phyloP scores from a whole-genome alignment of 352 stramenopile species.

The Phytophthora constricta region DNA sequence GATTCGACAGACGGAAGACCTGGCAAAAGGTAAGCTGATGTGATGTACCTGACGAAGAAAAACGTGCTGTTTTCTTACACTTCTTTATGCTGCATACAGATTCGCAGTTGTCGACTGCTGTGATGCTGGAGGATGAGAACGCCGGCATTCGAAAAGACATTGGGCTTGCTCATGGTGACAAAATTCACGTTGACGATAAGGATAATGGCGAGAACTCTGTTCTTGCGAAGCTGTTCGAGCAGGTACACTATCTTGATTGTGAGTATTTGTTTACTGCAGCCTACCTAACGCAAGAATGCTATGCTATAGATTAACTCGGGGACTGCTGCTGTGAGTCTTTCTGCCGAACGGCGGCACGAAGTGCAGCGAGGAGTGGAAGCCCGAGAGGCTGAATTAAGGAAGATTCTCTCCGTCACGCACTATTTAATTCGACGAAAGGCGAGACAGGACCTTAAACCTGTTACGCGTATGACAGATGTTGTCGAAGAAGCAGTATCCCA shows the following conservation, averaged over 20 bases:
- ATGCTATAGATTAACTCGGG: conserved; percentile 79
- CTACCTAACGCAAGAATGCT: conserved; percentile 1
- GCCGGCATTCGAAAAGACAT: conserved; percentile 83
- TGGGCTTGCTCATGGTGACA: conserved; percentile 86
- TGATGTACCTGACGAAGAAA: not conserved
- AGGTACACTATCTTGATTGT: conserved; percentile 45
- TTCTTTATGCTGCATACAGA: conserved; percentile 42
- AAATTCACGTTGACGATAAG: conserved; percentile 89
- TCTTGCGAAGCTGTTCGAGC: conserved; percentile 80
- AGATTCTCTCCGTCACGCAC: conserved; percentile 85
- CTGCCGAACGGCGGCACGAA: conserved; percentile 85
- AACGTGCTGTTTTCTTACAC: not conserved
- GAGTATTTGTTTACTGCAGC: not conserved
- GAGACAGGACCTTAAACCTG: conserved; percentile 51
- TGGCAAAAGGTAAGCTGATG: conserved; percentile 71
- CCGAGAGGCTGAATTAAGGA: conserved; percentile 82
- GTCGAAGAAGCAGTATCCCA: conserved; percentile 38
- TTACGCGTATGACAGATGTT: conserved; percentile 27
- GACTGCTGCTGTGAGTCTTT: conserved; percentile 82
- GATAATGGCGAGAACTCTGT: conserved; percentile 80
- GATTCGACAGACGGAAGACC: conserved; percentile 87
- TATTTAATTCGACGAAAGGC: conserved; percentile 78
- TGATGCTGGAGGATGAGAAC: conserved; percentile 74
- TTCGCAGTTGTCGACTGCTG: conserved; percentile 69
- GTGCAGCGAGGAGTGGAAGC: conserved; percentile 87